Evolutionary conservation across 1,139 yeast genomes (phyloP).

Genomic region (Casaregolazyma suthepensis): DNA sequence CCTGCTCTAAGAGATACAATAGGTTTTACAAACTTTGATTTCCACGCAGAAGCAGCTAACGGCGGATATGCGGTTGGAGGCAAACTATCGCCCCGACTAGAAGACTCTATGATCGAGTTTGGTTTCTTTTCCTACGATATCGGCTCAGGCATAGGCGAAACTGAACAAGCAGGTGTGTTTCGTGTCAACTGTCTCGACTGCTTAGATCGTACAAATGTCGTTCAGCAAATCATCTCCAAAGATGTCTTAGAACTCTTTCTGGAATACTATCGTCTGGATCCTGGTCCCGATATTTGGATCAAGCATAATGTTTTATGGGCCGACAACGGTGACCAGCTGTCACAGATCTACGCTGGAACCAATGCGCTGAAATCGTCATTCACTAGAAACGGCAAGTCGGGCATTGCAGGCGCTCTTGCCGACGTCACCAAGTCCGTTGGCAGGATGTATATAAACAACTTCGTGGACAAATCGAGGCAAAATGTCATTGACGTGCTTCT

Average conservation of each 20-base stretch:
- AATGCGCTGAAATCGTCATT: constrained; percentile 92
- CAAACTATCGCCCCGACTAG: constrained; percentile 57
- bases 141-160: constrained; percentile 42
- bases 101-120: constrained; percentile 62
- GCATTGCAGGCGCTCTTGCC: constrained; percentile 89
- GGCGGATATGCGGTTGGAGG: constrained; percentile 85
- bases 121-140: constrained; percentile 68
- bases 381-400: constrained; percentile 92
- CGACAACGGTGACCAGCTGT: constrained; percentile 94
- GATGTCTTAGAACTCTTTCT: constrained; percentile 63
- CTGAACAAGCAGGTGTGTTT: constrained; percentile 84
- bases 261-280: constrained; percentile 42
- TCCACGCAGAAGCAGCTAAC: constrained; percentile 80
- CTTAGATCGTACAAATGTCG: constrained; percentile 85
- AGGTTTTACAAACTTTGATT: constrained; percentile 75
- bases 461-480: constrained; percentile 87
- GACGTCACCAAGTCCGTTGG: constrained; percentile 96
- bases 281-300: constrained; percentile 45
- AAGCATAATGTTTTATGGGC: constrained; percentile 91
- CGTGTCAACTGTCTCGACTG: constrained; percentile 94
- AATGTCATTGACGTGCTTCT: constrained; percentile 76
- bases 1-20: constrained; percentile 36
- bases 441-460: constrained; percentile 91
- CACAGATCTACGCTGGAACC: constrained; percentile 96
- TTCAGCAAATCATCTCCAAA: constrained; percentile 77